phyloP scores from a whole-genome alignment of 768 basidiomycete genomes.

The Pisolithus orientalis region DNA sequence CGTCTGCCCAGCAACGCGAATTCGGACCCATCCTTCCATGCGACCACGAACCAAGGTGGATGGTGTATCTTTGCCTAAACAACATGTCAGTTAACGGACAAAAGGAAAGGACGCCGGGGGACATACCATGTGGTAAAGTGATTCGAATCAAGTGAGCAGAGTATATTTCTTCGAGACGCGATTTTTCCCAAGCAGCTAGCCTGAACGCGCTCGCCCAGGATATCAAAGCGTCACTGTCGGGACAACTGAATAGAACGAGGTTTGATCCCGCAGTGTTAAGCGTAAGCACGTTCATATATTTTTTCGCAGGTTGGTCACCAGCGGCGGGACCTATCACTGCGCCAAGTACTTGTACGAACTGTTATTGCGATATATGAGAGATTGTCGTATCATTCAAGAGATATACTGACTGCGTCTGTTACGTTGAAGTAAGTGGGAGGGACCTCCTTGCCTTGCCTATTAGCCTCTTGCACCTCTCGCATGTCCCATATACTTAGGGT shows the following conservation, averaged over 20 bases:
- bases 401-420: slow-evolving; percentile 71
- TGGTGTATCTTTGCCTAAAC: slow-evolving; percentile 42
- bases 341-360: slow-evolving; percentile 79
- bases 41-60: slow-evolving; percentile 63
- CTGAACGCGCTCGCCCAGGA: slow-evolving; percentile 93
- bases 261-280: slow-evolving; percentile 94
- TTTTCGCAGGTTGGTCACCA: slow-evolving; percentile 41
- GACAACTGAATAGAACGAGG: slow-evolving; percentile 83
- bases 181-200: slow-evolving; percentile 90
- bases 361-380: slow-evolving; percentile 7
- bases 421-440: slow-evolving; percentile 85
- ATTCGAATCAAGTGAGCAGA: slow-evolving; percentile 89
- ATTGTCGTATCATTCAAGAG: neutral
- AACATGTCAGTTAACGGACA: slow-evolving; percentile 12
- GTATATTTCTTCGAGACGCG: slow-evolving; percentile 93
- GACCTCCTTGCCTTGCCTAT: slow-evolving; percentile 70
- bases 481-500: slow-evolving; percentile 91
- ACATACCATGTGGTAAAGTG: slow-evolving; percentile 47
- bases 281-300: slow-evolving; percentile 75
- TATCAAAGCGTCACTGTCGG: slow-evolving; percentile 57
- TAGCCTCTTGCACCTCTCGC: slow-evolving; percentile 81
- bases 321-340: slow-evolving; percentile 61
- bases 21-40: slow-evolving; percentile 88
- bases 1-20: slow-evolving; percentile 92
- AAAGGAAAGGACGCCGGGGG: slow-evolving; percentile 13